Evolutionary conservation across 2,329 filamentous ascomycete genomes (phyloP).

Genomic region (Colletotrichum paranaense): DNA sequence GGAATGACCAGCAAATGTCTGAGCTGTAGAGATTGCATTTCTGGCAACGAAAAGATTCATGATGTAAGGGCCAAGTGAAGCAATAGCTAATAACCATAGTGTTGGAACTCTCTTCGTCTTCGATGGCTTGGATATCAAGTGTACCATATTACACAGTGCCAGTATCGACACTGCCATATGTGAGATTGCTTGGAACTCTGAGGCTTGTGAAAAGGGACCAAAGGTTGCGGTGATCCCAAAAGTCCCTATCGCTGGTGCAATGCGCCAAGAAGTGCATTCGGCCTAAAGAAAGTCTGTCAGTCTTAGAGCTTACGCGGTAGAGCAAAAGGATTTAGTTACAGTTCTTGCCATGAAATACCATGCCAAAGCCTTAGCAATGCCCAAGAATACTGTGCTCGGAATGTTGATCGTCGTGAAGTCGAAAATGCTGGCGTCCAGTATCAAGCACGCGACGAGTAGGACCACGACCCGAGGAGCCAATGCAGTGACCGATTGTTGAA

Average conservation of each 20-base stretch:
- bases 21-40: background rate
- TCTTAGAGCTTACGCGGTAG: too few relatives aligned
- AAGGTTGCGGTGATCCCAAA: background rate
- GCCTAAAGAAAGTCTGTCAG: background rate
- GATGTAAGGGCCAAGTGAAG: background rate
- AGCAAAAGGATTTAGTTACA: background rate
- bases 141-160: background rate
- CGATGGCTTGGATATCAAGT: background rate
- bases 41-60: background rate
- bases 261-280: background rate
- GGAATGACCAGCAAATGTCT: background rate
- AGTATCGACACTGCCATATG: background rate
- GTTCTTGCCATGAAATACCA: background rate
- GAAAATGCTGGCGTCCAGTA: background rate
- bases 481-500: background rate
- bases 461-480: background rate
- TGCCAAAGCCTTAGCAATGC: background rate
- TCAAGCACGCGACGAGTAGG: background rate
- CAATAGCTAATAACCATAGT: background rate
- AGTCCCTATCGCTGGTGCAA: background rate
- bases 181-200: background rate
- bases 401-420: background rate
- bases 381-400: background rate
- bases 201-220: background rate
- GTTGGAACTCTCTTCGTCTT: background rate